Evolutionary conservation across 2,329 filamentous ascomycete genomes (phyloP).

Genomic region (Colletotrichum musae): DNA sequence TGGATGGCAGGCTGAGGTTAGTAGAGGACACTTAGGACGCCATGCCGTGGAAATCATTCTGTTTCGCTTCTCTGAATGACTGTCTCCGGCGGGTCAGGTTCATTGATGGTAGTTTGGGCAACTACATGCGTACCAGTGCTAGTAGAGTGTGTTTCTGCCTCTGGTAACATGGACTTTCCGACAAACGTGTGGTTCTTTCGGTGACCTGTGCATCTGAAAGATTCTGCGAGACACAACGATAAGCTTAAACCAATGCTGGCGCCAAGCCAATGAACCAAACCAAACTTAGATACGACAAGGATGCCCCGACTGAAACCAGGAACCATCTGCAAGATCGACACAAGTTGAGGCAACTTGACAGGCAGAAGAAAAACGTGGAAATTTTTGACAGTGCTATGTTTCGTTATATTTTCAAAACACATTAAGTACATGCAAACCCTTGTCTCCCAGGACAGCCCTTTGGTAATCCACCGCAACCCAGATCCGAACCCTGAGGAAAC

Average conservation of each 20-base stretch:
- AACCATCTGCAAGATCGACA: slow-evolving; percentile 8
- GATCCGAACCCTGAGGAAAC: slow-evolving; percentile 1
- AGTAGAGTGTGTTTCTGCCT: no score
- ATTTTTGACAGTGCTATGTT: slow-evolving; percentile 12
- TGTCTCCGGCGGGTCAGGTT: no score
- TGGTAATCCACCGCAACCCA: slow-evolving; percentile 22
- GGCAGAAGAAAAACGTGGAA: not conserved
- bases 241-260: slow-evolving; percentile 23
- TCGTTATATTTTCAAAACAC: slow-evolving; percentile 3
- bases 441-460: slow-evolving; percentile 17
- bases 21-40: no score
- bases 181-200: not conserved
- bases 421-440: slow-evolving; percentile 27
- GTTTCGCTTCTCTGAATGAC: no score
- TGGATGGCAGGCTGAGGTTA: no score
- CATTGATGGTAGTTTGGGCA: not conserved
- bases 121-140: not conserved
- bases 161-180: not conserved
- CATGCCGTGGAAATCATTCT: no score
- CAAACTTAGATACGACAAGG: not conserved
- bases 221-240: not conserved
- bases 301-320: slow-evolving; percentile 5
- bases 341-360: slow-evolving; percentile 6
- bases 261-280: slow-evolving; percentile 8
- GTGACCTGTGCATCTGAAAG: not conserved